Conservation (phyloP, 2,329 filamentous ascomycete species). For the Beauveria sp. region DNA sequence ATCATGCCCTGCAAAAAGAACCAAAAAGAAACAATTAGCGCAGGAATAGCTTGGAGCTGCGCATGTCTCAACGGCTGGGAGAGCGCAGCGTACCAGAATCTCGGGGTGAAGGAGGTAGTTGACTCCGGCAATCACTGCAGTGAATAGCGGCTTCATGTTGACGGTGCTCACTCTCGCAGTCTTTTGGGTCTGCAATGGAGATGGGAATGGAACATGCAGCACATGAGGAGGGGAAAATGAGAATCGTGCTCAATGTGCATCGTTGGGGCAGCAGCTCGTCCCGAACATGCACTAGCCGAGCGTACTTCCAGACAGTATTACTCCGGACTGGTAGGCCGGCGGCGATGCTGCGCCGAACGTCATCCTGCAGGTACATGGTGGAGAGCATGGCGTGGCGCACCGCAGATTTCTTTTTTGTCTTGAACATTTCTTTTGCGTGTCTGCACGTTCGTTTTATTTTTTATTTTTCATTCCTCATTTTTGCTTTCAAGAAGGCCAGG, state of each 20-base stretch:
- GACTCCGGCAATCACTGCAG: constrained; percentile 9
- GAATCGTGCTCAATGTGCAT: not conserved
- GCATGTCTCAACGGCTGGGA: not conserved
- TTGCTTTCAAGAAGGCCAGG: too few relatives aligned
- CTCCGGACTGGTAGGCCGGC: not conserved
- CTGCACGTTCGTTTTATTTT: not conserved
- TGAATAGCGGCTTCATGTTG: constrained; percentile 12
- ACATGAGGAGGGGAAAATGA: not conserved
- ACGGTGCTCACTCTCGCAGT: not conserved
- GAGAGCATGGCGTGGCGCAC: not conserved
- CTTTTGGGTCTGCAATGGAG: not conserved
- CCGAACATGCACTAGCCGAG: not conserved
- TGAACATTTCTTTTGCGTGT: not conserved
- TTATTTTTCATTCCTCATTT: not conserved
- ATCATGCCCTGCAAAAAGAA: constrained; percentile 27
- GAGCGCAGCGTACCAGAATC: not conserved
- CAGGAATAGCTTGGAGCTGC: accelerated
- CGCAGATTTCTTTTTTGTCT: not conserved
- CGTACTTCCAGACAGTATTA: not conserved
- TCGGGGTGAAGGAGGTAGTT: constrained; percentile 11
- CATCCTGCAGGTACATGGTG: not conserved
- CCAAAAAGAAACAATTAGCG: too few relatives aligned
- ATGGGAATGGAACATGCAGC: not conserved
- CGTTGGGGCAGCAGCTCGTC: not conserved
- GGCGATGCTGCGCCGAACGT: not conserved